phyloP scores from a whole-genome alignment of 2,329 filamentous ascomycete genomes.

The Hypoxylon sp. region DNA sequence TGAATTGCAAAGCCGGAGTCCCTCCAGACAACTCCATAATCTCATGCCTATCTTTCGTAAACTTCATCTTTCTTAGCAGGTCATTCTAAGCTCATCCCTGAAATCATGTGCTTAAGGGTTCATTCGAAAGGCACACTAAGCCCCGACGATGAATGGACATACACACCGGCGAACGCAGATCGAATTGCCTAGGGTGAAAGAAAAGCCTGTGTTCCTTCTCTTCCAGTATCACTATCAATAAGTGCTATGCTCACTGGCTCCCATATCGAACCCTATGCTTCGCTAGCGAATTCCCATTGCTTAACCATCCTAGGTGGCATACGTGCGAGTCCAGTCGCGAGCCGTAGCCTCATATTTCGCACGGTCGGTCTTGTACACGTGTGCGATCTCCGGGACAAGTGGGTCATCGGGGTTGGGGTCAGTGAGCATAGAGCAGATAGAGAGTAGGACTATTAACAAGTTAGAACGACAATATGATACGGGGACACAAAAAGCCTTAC shows the following conservation, averaged over 20 bases:
- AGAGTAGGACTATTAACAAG: conserved; percentile 81
- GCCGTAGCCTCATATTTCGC: conserved; percentile 96
- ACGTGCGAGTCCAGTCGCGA: conserved; percentile 98
- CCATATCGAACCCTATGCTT: conserved; percentile 27
- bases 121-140: conserved; percentile 38
- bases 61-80: conserved; percentile 45
- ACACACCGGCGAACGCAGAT: conserved; percentile 49
- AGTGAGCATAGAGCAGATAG: conserved; percentile 99
- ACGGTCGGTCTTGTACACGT: conserved; percentile 99
- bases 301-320: conserved; percentile 79
- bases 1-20: conserved; percentile 36
- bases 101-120: conserved; percentile 43
- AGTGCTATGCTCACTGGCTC: conserved; percentile 37
- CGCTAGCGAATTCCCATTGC: conserved; percentile 20
- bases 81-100: conserved; percentile 41
- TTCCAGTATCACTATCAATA: conserved; percentile 45
- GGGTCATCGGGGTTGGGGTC: conserved; percentile 99
- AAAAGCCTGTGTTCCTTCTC: conserved; percentile 41
- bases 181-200: conserved; percentile 48
- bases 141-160: conserved; percentile 50
- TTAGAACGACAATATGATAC: conserved; percentile 30
- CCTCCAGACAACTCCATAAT: conserved; percentile 40
- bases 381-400: conserved; percentile 97
- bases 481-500: conserved; percentile 64
- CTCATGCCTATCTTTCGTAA: conserved; percentile 46